Base-by-base conservation (phyloP, 2,329 filamentous ascomycete genomes). In the Xylaria multiplex region DNA sequence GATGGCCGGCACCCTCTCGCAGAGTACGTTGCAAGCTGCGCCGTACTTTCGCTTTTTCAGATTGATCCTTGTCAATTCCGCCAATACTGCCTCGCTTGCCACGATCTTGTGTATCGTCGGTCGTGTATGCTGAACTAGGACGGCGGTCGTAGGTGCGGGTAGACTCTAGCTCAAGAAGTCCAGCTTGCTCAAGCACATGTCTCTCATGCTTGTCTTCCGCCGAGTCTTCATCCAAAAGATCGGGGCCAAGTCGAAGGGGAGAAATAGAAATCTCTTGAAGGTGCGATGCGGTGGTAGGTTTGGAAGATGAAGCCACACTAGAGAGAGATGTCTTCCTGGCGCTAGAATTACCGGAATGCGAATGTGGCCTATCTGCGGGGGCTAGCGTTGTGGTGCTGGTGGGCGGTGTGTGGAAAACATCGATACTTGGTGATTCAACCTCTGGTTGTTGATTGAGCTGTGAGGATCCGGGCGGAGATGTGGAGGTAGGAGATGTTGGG, bases 21-120 rank as follows among this genome's bases (percentile, higher is more conserved):
- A 98, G 85, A 13, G 94, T 97, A 64, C 93, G 91, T 73, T 97
- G 95, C 14, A 98, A 82, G 77, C 93, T 97, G 68, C 93, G 90
- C 27, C 95, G 90, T 57, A 94, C 89, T 76, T 90, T 93, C 64
- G 84, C 89, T 69, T 83, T 85, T 49, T 91, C 88, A 50, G 82
- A 79, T 58, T 83, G 86, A 37, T 85, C 83, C 45, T 76, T 77
- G 8, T 76, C 73, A 14, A 69, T 71, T 19, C 74, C 82, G 64
- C 67, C 77, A 60, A 69, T 76, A 43, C 70, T 82, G 71, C 70
- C 77, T 63, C 67, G 78, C 66, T 74, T 81, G 73, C 65, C 73
- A n/a, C 73, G 76, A 27, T 82, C 80, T 2, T 76, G 74, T 11
- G 80, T 80, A 30, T 80, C 79, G 19, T 83, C 84, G 6, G 74